Percentiles rank a stretch among this genome's conserved stretches.
Conservation (phyloP, 1,284 basidiomycete species). For the Trichosporon asahii region DNA sequence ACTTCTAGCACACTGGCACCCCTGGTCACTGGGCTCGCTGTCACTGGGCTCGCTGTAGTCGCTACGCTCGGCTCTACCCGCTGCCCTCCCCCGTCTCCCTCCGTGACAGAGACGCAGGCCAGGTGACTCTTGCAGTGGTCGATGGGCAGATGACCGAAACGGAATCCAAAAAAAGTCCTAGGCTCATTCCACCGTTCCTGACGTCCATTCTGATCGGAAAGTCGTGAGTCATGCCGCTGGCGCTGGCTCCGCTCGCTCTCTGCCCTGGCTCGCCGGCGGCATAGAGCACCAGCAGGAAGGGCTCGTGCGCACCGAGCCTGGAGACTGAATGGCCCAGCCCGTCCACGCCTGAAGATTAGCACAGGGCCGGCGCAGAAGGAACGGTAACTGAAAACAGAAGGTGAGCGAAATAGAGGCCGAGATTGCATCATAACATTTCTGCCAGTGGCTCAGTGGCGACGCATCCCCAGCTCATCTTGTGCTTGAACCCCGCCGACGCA, state of each 20-base stretch:
- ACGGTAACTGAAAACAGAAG: not conserved
- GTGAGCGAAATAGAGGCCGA: not conserved
- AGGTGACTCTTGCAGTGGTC: not conserved
- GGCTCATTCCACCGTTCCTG: not conserved
- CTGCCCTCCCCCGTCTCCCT: too few relatives aligned
- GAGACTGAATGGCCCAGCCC: too few relatives aligned
- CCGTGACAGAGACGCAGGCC: not conserved
- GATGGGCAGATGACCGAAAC: not conserved
- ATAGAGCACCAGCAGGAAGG: too few relatives aligned
- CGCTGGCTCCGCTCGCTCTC: not conserved
- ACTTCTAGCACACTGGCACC: too few relatives aligned
- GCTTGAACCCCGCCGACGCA: not conserved
- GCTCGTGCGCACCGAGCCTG: too few relatives aligned
- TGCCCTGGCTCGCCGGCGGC: too few relatives aligned
- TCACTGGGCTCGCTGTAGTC: too few relatives aligned
- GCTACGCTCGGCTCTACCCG: too few relatives aligned
- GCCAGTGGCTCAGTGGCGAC: not conserved
- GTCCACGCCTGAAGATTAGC: too few relatives aligned
- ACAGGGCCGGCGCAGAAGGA: not conserved
- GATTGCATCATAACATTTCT: not conserved
- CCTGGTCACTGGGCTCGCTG: too few relatives aligned
- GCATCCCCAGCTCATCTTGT: not conserved
- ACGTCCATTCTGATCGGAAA: not conserved
- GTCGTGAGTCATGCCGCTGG: not conserved
- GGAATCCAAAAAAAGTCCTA: not conserved